Percentiles rank a stretch among this genome's conserved stretches.
These are phyloP conservation scores for Rickenella mellea DNA, from an alignment of 768 basidiomycete species.

Conservation along the genomic window DNA sequence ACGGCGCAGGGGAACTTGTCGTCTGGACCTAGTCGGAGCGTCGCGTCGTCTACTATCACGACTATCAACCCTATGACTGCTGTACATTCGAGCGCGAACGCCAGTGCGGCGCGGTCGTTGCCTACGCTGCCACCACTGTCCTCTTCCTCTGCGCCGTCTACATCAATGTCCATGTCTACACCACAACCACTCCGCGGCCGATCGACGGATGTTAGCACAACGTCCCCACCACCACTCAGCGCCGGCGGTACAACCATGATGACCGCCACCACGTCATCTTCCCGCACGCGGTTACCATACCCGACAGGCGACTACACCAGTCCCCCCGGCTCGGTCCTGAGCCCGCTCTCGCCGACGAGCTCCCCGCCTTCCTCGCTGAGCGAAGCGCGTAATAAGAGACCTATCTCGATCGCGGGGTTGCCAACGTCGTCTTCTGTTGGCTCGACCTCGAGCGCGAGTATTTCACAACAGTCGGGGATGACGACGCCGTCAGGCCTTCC, in stretches of 20 bases:
- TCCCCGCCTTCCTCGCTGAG: slow-evolving; percentile 31
- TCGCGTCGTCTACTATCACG: slow-evolving; percentile 22
- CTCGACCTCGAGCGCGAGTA: not conserved
- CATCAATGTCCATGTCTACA: not conserved
- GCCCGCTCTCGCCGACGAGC: slow-evolving; percentile 37
- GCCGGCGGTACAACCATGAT: slow-evolving; percentile 4
- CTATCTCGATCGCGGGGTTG: slow-evolving; percentile 41
- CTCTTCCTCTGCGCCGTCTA: slow-evolving; percentile 1
- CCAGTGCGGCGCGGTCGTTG: not conserved
- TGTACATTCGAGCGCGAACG: slow-evolving; percentile 13
- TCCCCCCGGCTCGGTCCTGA: slow-evolving; percentile 36
- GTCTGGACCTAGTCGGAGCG: slow-evolving; percentile 38
- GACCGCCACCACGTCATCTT: slow-evolving; percentile 12
- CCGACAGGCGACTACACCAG: slow-evolving; percentile 78
- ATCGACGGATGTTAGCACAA: not conserved
- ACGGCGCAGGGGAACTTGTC: slow-evolving; percentile 45
- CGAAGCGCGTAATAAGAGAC: slow-evolving; percentile 23
- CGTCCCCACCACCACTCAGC: slow-evolving; percentile 2
- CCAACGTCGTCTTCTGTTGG: slow-evolving; percentile 19
- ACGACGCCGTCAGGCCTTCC: slow-evolving; percentile 16
- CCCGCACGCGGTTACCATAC: slow-evolving; percentile 61
- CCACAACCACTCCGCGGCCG: not conserved
- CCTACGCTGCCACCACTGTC: not conserved
- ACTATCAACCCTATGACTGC: slow-evolving; percentile 18
- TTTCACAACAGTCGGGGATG: slow-evolving; percentile 5